Evolutionary conservation across 2,329 filamentous ascomycete genomes (phyloP).

Genomic region (Trichoderma atroviride): DNA sequence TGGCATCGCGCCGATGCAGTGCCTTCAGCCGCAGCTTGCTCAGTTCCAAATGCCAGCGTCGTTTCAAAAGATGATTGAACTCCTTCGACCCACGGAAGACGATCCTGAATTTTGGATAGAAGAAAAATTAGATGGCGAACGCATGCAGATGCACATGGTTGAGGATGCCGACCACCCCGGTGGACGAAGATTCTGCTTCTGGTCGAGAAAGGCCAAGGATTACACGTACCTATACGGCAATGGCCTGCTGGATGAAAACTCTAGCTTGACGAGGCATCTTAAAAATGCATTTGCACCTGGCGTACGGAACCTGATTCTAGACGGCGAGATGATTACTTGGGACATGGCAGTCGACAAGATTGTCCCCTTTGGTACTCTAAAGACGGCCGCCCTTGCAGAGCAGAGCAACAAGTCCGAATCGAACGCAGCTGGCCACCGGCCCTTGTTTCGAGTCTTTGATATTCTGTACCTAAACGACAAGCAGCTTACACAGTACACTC

Average conservation of each 20-base stretch:
- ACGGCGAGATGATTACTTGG: conserved; percentile 99
- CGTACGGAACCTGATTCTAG: conserved; percentile 85
- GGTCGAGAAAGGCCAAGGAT: conserved; percentile 94
- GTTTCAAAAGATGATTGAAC: conserved; percentile 77
- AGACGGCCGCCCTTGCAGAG: conserved; percentile 82
- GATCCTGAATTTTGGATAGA: conserved; percentile 92
- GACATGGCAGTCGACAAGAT: conserved; percentile 83
- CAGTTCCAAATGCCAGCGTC: conserved; percentile 81
- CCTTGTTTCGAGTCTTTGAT: conserved; percentile 86
- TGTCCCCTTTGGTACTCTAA: conserved; percentile 88
- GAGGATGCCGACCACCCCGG: conserved; percentile 69
- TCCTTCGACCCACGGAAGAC: conserved; percentile 65
- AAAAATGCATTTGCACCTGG: conserved; percentile 73
- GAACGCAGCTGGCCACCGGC: conserved; percentile 54
- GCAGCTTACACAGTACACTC: conserved; percentile 77
- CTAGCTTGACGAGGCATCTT: conserved; percentile 79
- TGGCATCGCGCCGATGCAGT: conserved; percentile 83
- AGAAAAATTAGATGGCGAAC: conserved; percentile 94
- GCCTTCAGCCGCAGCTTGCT: conserved; percentile 93
- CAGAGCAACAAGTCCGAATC: conserved; percentile 66
- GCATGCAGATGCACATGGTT: conserved; percentile 94
- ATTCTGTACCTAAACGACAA: conserved; percentile 85
- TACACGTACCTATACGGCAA: conserved; percentile 93
- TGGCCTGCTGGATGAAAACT: conserved; percentile 71
- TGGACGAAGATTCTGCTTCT: conserved; percentile 78